These are phyloP conservation scores for Lathyrus sativus DNA, from an alignment of 306 rosid genomes.

Conservation along the genomic window DNA sequence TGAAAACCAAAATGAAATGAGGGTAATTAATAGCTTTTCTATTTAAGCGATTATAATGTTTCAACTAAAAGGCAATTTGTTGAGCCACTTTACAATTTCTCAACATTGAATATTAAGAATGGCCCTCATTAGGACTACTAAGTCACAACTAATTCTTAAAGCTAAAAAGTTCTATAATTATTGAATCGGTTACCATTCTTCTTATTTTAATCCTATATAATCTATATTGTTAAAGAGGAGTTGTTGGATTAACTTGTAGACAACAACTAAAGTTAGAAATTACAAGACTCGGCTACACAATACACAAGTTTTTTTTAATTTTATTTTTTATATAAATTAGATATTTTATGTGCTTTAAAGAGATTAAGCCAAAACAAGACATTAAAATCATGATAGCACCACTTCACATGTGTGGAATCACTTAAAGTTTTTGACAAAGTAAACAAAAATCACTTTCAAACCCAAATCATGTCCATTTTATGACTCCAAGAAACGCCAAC, in stretches of 20 bases:
- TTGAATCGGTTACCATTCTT: constrained; percentile 21
- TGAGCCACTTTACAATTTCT: constrained; percentile 49
- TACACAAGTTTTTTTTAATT: too few species aligned
- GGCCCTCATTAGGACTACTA: constrained; percentile 30
- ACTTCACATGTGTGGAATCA: constrained; percentile 17
- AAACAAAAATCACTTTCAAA: constrained; percentile 27
- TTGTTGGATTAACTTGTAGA: constrained; percentile 33
- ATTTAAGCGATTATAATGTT: constrained; percentile 6
- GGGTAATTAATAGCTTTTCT: constrained; percentile 10
- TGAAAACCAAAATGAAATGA: constrained; percentile 5
- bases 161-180: constrained; percentile 4
- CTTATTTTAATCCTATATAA: constrained; percentile 24
- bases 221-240: constrained; percentile 33
- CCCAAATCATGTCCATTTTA: constrained; percentile 12
- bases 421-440: constrained; percentile 44
- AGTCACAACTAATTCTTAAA: constrained; percentile 40
- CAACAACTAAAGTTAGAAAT: constrained; percentile 31
- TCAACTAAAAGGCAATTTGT: constrained; percentile 46
- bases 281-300: constrained; percentile 13
- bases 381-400: constrained; percentile 19
- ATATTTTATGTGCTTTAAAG: too few species aligned
- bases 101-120: constrained; percentile 29
- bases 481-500: constrained; percentile 41
- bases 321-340: too few species aligned
- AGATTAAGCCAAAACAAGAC: not conserved